These are phyloP conservation scores for Fusarium vanettenii DNA, from an alignment of 2,329 filamentous ascomycete species.

Conservation along the genomic window DNA sequence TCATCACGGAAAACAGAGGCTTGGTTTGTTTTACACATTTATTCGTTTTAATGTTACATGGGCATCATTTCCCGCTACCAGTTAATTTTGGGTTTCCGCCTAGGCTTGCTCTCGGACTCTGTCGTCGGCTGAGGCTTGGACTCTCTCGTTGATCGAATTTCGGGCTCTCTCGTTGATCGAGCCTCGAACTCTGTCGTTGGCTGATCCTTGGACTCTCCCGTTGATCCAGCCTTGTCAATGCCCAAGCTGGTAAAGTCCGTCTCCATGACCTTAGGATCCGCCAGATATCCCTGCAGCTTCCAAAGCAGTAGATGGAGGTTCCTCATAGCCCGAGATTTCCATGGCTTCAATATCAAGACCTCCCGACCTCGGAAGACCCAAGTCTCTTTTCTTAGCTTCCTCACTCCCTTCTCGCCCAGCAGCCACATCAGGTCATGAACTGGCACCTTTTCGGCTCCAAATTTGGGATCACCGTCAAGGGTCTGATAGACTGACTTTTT, in stretches of 20 bases:
- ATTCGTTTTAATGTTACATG: neutral
- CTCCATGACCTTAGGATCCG: constrained; percentile 12
- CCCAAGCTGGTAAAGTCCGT: neutral
- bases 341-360: constrained; percentile 56
- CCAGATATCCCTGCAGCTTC: constrained; percentile 68
- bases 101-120: neutral
- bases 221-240: neutral
- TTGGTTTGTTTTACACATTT: neutral
- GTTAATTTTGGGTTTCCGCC: neutral
- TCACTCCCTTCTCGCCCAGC: constrained; percentile 60
- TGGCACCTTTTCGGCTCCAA: constrained; percentile 49
- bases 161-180: neutral
- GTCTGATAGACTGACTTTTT: constrained; percentile 57
- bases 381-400: constrained; percentile 51
- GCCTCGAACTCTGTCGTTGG: too few relatives aligned
- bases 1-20: neutral
- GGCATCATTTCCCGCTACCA: constrained; percentile 5
- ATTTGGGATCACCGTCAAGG: constrained; percentile 33
- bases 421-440: constrained; percentile 66
- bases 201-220: neutral
- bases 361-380: constrained; percentile 50
- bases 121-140: neutral
- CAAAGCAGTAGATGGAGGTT: constrained; percentile 64
- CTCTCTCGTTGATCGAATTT: too few relatives aligned
- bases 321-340: constrained; percentile 53